Evolutionary conservation across 768 basidiomycete genomes (phyloP), one percentile per base, ranked within the genome.

Genomic region (Pholiota conissans): DNA sequence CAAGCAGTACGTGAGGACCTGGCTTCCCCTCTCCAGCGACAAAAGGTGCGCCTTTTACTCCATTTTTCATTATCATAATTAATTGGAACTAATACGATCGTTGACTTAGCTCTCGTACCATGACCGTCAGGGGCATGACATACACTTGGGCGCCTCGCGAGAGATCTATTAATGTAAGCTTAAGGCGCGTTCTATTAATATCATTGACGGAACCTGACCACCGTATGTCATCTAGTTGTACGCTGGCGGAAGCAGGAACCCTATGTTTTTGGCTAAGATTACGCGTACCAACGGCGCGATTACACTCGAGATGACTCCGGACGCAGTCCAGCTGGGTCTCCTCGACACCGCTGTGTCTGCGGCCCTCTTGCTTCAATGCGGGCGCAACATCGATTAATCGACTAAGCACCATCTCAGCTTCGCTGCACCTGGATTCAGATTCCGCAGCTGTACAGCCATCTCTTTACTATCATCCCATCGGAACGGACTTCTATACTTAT

Each of bases 101-200:
- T 24, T 52, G 54, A 47, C 26, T 35, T 52, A 82, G 79, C 62
- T 73, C 74, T 29, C 76, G 87, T 34, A 70, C 65, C 28, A 85
- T 89, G 85, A 74, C 73, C 9, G 68, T 84, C 20, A 71, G 77
- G 27, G 82, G 82, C 0, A 69, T 74, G 37, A 67, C 69, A 39
- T 89, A 85, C 65, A 72, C 74, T 3, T 88, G 85, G 87, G 72
- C 76, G 9, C 85, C 86, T 22, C 67, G 78, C 24, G 78, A 80
- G 20, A 75, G 78, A 49, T 77, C 76, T 50, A 77, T 88, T 46
- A 81, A 79, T 59, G 85, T 85, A 70, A 35, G 82, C n/a, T n/a
- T n/a, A n/a, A 69, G 22, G 29, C n/a, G 7, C 30, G 22, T 20
- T 45, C 28, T 34, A 34, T 55, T 51, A 53, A 27, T 37, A 52